These are phyloP conservation scores for Solanum hybrid DNA, from an alignment of 305 asterid genomes.

Conservation along the genomic window DNA sequence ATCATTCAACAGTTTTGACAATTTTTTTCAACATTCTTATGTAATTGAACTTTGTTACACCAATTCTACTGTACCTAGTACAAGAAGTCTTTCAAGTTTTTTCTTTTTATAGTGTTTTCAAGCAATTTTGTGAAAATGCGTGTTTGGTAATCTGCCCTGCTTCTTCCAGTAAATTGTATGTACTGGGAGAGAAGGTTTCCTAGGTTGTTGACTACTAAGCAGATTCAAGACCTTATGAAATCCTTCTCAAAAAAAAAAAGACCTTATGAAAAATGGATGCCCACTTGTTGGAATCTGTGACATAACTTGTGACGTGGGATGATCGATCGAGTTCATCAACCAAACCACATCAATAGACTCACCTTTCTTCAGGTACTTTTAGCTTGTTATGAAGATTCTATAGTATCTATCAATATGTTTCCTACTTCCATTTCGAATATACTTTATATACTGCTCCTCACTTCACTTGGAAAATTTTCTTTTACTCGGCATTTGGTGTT, in stretches of 20 bases:
- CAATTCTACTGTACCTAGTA: background rate
- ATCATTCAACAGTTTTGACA: background rate
- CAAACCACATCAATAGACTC: slow-evolving; percentile 72
- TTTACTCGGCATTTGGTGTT: background rate
- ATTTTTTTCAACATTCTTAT: background rate
- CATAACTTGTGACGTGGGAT: slow-evolving; percentile 84
- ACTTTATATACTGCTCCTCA: background rate
- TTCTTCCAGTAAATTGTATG: slow-evolving; percentile 74
- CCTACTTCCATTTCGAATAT: background rate
- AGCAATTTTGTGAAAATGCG: background rate
- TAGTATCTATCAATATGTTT: background rate
- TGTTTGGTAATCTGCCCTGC: background rate
- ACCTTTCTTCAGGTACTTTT: slow-evolving; percentile 75
- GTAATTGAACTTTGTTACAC: background rate
- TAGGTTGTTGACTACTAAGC: slow-evolving; percentile 51
- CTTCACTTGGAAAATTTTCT: background rate
- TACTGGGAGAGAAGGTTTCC: slow-evolving; percentile 95
- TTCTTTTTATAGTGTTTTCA: background rate
- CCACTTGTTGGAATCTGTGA: slow-evolving; percentile 85
- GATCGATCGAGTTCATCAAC: slow-evolving; percentile 78
- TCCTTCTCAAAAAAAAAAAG: slow-evolving; percentile 13
- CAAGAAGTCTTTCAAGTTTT: background rate
- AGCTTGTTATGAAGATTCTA: background rate
- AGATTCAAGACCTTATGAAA: slow-evolving; percentile 59
- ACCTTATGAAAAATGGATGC: slow-evolving; percentile 47